Evolutionary conservation across 768 basidiomycete species (phyloP).

Genomic region (Mycena galericulata): DNA sequence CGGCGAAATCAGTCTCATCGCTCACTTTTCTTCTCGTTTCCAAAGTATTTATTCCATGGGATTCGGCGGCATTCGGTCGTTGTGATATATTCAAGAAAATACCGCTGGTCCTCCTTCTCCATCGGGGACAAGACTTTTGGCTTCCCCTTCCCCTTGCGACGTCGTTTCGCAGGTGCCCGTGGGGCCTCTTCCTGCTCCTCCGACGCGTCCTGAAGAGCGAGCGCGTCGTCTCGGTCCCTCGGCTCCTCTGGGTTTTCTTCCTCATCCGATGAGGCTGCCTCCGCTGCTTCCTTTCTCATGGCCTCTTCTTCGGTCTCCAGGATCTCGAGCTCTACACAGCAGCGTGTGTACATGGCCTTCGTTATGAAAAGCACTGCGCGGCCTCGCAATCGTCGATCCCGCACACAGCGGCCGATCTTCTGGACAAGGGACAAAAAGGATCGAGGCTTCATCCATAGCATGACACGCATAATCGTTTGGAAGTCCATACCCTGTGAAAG

Average conservation of each 20-base stretch:
- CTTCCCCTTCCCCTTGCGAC: conserved; percentile 7
- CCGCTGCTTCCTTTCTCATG: neutral
- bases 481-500: conserved; percentile 30
- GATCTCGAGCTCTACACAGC: conserved; percentile 3
- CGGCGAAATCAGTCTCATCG: too few relatives aligned
- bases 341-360: conserved; percentile 15
- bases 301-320: neutral
- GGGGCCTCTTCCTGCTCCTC: conserved; percentile 14
- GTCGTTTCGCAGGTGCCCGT: neutral
- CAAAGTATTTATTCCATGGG: conserved; percentile 24
- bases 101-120: conserved; percentile 17
- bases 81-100: conserved; percentile 23
- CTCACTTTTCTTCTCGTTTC: conserved; percentile 26
- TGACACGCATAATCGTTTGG: conserved; percentile 13
- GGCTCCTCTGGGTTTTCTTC: neutral
- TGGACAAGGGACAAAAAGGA: conserved; percentile 29
- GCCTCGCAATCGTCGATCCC: conserved; percentile 3
- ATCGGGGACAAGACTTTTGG: neutral
- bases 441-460: conserved; percentile 27
- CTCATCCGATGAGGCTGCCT: neutral
- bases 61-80: conserved; percentile 15
- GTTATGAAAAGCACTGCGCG: conserved; percentile 21
- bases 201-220: neutral
- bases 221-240: neutral
- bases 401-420: conserved; percentile 28